A percentile compares a stretch with the other conserved stretches of the same genome.
phyloP scores from a whole-genome alignment of 2,329 filamentous ascomycete species.

The Beauveria brongniartii region DNA sequence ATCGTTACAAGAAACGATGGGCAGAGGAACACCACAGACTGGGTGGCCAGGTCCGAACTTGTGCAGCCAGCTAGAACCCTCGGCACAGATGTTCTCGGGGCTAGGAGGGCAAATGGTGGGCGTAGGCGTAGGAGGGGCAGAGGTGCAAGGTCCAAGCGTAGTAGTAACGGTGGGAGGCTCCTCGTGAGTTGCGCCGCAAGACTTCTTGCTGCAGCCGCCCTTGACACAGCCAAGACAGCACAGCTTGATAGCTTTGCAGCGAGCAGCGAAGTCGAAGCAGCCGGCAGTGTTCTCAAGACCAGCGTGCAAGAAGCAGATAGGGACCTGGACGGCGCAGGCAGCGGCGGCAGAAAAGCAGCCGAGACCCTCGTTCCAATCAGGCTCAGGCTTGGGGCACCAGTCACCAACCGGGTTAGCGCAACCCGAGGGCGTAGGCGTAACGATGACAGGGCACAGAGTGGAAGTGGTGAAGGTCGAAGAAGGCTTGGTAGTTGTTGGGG shows the following conservation, averaged over 20 bases:
- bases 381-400: conserved; percentile 4
- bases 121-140: not conserved
- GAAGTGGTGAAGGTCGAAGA: conserved; percentile 2
- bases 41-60: conserved; percentile 7
- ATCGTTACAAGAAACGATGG: conserved; percentile 8
- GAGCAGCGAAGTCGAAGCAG: conserved; percentile 6
- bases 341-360: not conserved
- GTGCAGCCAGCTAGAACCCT: conserved; percentile 6
- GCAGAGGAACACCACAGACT: conserved; percentile 8
- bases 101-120: conserved; percentile 5
- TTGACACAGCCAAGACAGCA: conserved; percentile 4
- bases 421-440: not conserved
- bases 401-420: conserved; percentile 3
- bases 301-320: conserved; percentile 2
- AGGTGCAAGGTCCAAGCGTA: not conserved
- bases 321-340: not conserved
- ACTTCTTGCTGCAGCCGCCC: conserved; percentile 6
- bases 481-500: not conserved
- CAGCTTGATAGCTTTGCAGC: not conserved
- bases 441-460: conserved; percentile 1
- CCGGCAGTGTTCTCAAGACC: not conserved
- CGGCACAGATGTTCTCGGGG: conserved; percentile 8
- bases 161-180: conserved; percentile 3
- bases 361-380: not conserved
- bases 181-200: not conserved